phyloP scores from a whole-genome alignment of 1,284 basidiomycete species.

The Rhodotorula sp. region DNA sequence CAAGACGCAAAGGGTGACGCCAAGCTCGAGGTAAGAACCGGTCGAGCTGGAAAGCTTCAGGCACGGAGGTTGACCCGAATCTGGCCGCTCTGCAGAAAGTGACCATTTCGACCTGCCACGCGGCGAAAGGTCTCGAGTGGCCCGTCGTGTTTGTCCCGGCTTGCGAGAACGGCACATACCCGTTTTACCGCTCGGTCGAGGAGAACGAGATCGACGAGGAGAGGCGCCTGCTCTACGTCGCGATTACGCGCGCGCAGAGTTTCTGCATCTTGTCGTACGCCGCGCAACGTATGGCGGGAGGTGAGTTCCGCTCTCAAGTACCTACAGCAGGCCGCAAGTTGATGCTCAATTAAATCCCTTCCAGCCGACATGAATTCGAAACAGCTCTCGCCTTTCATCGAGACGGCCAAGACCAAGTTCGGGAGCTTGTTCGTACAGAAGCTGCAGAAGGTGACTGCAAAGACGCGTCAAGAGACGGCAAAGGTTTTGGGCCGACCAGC shows the following conservation, averaged over 20 bases:
- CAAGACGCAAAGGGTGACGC: constrained; percentile 58
- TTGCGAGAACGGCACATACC: constrained; percentile 63
- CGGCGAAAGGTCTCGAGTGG: constrained; percentile 91
- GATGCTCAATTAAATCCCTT: neutral
- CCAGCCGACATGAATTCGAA: constrained; percentile 24
- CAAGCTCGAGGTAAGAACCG: constrained; percentile 53
- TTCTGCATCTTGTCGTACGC: constrained; percentile 64
- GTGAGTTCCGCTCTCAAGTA: constrained; percentile 10
- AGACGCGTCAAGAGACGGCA: constrained; percentile 25
- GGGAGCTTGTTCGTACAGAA: constrained; percentile 31
- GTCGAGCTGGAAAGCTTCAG: neutral
- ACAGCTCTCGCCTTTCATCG: constrained; percentile 28
- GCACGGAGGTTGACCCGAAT: neutral
- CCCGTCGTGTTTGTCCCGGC: constrained; percentile 78
- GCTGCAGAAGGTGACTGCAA: constrained; percentile 29
- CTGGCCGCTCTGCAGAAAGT: constrained; percentile 59
- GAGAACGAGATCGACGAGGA: constrained; percentile 76
- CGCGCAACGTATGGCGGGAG: constrained; percentile 40
- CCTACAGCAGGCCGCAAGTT: neutral
- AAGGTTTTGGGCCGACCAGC: constrained; percentile 18
- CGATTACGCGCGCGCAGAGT: constrained; percentile 80
- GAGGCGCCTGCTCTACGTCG: constrained; percentile 80
- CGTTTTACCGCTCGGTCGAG: constrained; percentile 64
- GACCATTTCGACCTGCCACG: constrained; percentile 81
- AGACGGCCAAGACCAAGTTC: constrained; percentile 11